These are phyloP conservation scores for Podospora fimiseda DNA, from an alignment of 495 filamentous ascomycete species.

Conservation along the genomic window DNA sequence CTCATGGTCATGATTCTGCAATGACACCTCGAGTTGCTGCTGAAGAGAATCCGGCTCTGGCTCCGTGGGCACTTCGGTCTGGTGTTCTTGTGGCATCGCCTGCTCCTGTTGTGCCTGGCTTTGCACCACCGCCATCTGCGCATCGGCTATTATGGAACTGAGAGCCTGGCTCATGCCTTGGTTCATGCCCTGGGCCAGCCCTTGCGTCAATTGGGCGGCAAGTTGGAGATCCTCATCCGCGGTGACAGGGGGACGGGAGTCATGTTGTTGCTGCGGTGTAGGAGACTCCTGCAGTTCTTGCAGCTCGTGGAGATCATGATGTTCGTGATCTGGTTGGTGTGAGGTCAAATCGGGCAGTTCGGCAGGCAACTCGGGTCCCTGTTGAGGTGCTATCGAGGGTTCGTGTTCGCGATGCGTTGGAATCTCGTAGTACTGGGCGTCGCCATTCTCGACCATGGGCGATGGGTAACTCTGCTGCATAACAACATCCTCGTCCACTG, in stretches of 20 bases:
- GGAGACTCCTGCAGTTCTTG: conserved; percentile 24
- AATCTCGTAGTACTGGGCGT: conserved; percentile 25
- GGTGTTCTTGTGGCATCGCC: conserved; percentile 13
- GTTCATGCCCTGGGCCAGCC: conserved; percentile 29
- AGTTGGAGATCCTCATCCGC: conserved; percentile 47
- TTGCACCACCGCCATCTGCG: conserved; percentile 9
- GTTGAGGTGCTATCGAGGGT: conserved; percentile 14
- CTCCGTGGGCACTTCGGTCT: conserved; percentile 4
- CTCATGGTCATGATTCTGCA: conserved; percentile 31
- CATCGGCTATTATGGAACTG: conserved; percentile 26
- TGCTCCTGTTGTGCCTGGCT: conserved; percentile 19
- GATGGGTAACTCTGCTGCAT: conserved; percentile 27
- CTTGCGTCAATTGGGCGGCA: conserved; percentile 46
- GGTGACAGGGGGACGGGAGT: conserved; percentile 28
- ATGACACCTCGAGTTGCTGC: conserved; percentile 26
- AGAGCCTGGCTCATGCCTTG: conserved; percentile 40
- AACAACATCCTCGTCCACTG: conserved; percentile 17
- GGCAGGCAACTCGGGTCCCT: conserved; percentile 14
- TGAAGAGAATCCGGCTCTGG: conserved; percentile 24
- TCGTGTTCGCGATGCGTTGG: conserved; percentile 18
- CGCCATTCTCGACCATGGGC: conserved; percentile 20
- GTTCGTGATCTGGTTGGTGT: conserved; percentile 20
- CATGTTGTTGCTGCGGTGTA: conserved; percentile 25
- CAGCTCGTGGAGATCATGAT: conserved; percentile 18
- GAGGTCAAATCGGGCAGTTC: conserved; percentile 11